phyloP scores from a whole-genome alignment of 805 yeast genomes.

The Ogataea chonburiensis region DNA sequence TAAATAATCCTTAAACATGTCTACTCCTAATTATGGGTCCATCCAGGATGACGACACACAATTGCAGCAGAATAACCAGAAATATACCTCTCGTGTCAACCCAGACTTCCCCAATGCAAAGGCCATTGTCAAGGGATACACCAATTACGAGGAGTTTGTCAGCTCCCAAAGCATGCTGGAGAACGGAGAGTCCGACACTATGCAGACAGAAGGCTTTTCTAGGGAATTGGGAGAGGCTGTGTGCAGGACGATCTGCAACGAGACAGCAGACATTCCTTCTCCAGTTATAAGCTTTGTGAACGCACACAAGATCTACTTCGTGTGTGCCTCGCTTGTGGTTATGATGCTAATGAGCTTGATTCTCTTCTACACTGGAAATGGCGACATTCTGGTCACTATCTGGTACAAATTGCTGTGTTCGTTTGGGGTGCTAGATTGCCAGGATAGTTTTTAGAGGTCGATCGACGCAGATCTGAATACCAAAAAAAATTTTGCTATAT shows the following conservation, averaged over 20 bases:
- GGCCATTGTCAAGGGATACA: constrained; percentile 9
- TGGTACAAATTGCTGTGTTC: constrained; percentile 24
- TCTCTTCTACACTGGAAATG: constrained; percentile 18
- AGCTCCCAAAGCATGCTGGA: constrained; percentile 12
- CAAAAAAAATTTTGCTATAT: constrained; percentile 11
- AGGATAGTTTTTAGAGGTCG: constrained; percentile 3
- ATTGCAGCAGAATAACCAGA: background rate
- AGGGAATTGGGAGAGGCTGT: constrained; percentile 12
- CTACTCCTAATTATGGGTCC: constrained; percentile 5
- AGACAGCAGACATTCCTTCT: constrained; percentile 9
- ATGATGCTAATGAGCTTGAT: constrained; percentile 14
- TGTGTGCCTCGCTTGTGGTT: constrained; percentile 4
- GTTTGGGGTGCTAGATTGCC: constrained; percentile 18
- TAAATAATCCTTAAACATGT: constrained; percentile 2
- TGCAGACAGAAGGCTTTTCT: constrained; percentile 1
- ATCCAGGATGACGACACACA: constrained; percentile 1
- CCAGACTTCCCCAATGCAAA: constrained; percentile 1
- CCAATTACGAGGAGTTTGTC: constrained; percentile 15
- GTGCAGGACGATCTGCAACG: constrained; percentile 13
- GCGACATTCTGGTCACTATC: constrained; percentile 10
- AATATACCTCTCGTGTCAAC: constrained; percentile 6
- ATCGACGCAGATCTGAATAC: constrained; percentile 6
- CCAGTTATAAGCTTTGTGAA: constrained; percentile 12
- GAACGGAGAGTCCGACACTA: constrained; percentile 6
- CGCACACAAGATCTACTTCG: constrained; percentile 12